A percentile compares a stretch with the other conserved stretches of the same genome.
Conservation (phyloP, 75 land plant genomes). For the Picea sitchensis region DNA sequence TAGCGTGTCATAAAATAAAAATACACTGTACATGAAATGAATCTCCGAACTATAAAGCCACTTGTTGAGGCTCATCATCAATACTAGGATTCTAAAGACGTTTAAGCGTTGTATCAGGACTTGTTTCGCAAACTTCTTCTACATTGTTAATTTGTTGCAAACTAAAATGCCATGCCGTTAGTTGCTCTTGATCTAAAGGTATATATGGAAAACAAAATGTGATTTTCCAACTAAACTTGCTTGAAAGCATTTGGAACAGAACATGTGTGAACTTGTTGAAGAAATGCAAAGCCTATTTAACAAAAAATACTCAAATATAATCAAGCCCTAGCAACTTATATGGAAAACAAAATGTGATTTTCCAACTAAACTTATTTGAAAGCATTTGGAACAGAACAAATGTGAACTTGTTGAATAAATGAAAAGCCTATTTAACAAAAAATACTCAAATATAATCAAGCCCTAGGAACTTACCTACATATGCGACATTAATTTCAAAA, state of each 20-base stretch:
- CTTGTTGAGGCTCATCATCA: conserved; percentile 97
- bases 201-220: conserved; percentile 38
- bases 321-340: conserved; percentile 24
- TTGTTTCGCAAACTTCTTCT: conserved; percentile 97
- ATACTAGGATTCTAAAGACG: conserved; percentile 99
- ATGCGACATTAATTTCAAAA: too few species aligned
- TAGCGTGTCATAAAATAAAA: neutral
- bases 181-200: conserved; percentile 97
- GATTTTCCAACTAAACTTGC: too few species aligned
- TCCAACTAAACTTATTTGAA: too few species aligned
- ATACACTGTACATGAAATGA: conserved; percentile 77
- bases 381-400: too few species aligned
- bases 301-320: neutral
- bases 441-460: neutral
- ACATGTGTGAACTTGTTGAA: too few species aligned
- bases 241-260: too few species aligned
- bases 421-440: neutral
- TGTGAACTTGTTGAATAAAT: too few species aligned
- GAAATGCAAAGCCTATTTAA: neutral
- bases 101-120: conserved; percentile 96
- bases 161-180: conserved; percentile 94
- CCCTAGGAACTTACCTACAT: conserved; percentile 9
- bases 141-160: conserved; percentile 98
- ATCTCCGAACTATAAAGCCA: conserved; percentile 93
- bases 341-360: neutral